Base-by-base conservation (phyloP, 495 filamentous ascomycete species). In the Penicillium waksmanii region DNA sequence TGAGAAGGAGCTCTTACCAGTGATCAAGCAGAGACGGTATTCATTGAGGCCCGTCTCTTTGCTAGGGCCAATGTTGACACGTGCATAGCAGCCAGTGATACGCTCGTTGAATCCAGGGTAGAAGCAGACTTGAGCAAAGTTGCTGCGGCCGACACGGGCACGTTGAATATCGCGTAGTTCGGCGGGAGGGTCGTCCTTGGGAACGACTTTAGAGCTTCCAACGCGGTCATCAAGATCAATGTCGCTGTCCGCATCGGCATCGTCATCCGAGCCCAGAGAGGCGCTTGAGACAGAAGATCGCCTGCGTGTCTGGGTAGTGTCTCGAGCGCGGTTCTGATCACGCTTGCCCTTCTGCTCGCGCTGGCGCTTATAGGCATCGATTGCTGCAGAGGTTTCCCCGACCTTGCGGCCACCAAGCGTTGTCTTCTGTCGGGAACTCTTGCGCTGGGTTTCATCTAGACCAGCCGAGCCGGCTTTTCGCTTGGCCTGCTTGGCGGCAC, bases 1-100 rank as follows among this genome's bases (percentile, higher is more conserved):
- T n/a, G 5, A 34, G 7, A 36, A 9, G 27, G 8, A 31, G 5
- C 27, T 62, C 79, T 47, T 81, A 91, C 92, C 86, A 77, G 93
- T 96, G 66, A 98, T 92, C 63, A 90, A 73, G 36, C 87, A 88
- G 79, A 98, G 86, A 53, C 92, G 86, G 74, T 98, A 98, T 51
- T 88, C 82, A 56, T 87, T 89, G 57, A 83, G 72, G 15, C 87
- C 84, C 7, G 82, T 91, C 12, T 86, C 79, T 21, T 80, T 76
- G 64, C 93, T 86, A 15, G 85, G 78, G 21, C 92, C 92, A 62
- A 96, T 82, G 58, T 85, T 90, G 69, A 96, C 83, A 51, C 95
- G 89, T 25, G 84, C 86, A 71, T 88, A 97, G 73, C 91, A 95
- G 49, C 85, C 84, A 38, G 81, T 84, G 57, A 97, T 87, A 31